Base-by-base conservation (phyloP, 176 grass and related monocot species). In the Ananas comosus region DNA sequence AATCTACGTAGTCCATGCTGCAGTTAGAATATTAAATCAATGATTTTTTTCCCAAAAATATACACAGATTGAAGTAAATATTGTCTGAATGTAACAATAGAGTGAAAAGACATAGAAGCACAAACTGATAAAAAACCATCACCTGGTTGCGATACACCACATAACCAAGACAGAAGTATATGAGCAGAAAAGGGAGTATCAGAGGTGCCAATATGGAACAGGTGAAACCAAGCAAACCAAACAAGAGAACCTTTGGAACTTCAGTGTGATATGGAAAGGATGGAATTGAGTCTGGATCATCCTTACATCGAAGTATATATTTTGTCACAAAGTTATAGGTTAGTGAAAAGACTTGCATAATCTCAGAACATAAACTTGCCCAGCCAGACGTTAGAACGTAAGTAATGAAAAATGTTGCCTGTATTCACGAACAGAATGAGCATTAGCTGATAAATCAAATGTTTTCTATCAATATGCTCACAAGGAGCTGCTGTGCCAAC, bases 331-430 rank as follows among this genome's bases (percentile, higher is more conserved):
- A 85, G 66, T 92, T 85, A n/a, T 90, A 90, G 13, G 77, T 63
- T 53, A 97, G 53, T 22, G 85, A 69, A 76, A 74, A 97, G 54
- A 85, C 75, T 78, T 97, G 93, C 86, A 97, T 23, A 68, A 97
- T 86, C 70, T 97, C 93, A 8, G 93, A 89, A 72, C 89, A 90
- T 14, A 97, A 78, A 61, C 93, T 87, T 58, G 86, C 82, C 93
- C 93, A 97, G 19, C 93, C 89, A 71, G 83, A 89, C 50, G 93
- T 90, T 17, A 97, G 79, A 52, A 97, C 93, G 57, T 97, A 90
- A 7, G 93, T 97, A 64, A 97, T 97, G 79, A 97, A 97, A 71
- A 97, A 92, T 48, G 93, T 97, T 57, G 93, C 89, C 93, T 97
- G 92, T 12, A 28, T 42, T 8, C 12, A 78, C 23, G 1, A 33